Evolutionary conservation across 148 eudicot genomes (phyloP).

Genomic region (Rhododendron henanense): DNA sequence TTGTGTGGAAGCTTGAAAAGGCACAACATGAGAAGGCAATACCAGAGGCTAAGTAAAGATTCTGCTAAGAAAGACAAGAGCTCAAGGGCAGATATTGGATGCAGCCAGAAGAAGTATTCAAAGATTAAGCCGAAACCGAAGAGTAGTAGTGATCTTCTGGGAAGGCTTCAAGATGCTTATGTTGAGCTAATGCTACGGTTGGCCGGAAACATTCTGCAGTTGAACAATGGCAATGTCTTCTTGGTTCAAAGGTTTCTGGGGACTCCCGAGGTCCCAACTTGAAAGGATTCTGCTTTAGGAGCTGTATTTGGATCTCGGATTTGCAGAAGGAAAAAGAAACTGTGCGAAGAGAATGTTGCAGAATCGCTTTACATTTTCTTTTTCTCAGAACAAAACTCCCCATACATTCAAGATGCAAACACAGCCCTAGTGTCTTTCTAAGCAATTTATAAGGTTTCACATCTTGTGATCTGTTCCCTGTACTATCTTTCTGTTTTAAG

Average conservation of each 20-base stretch:
- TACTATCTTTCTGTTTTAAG: background rate
- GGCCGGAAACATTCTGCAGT: background rate
- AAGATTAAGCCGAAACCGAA: background rate
- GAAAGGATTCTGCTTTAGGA: background rate
- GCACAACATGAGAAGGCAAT: background rate
- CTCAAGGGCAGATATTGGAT: background rate
- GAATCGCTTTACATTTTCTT: background rate
- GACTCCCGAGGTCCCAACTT: background rate
- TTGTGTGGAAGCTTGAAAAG: background rate
- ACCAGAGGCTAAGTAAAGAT: background rate
- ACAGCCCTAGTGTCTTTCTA: background rate
- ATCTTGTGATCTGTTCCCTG: background rate
- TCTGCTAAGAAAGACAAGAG: background rate
- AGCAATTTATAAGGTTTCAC: background rate
- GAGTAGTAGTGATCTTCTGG: background rate
- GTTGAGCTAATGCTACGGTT: background rate
- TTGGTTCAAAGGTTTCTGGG: slow-evolving; percentile 4
- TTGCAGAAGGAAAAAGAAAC: background rate
- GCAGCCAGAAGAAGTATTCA: background rate
- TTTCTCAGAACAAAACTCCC: background rate
- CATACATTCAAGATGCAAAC: background rate
- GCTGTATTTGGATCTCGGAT: background rate
- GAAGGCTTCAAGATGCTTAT: slow-evolving; percentile 5
- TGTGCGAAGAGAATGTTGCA: background rate
- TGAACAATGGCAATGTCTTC: slow-evolving; percentile 5